Evolutionary conservation across 345 rosid genomes (phyloP).

Genomic region (Pelargonium nanum): DNA sequence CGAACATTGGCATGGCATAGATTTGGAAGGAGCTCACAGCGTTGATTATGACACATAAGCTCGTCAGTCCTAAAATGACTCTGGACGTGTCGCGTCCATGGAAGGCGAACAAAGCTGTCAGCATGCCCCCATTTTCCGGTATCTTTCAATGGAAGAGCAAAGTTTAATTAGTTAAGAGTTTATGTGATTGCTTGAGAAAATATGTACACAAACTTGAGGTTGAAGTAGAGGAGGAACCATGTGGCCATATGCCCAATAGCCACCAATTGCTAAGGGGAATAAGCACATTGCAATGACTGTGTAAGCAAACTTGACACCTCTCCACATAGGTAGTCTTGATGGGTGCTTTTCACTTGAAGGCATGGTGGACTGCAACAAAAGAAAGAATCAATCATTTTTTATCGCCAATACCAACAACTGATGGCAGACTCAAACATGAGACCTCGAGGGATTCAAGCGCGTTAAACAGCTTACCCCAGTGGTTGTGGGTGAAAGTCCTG

Average conservation of each 20-base stretch:
- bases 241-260: constrained; percentile 69
- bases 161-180: neutral
- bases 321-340: constrained; percentile 65
- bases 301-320: constrained; percentile 47
- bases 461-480: neutral
- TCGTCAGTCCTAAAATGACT: constrained; percentile 31
- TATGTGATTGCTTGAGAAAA: neutral
- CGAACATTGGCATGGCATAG: constrained; percentile 55
- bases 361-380: constrained; percentile 48
- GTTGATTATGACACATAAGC: constrained; percentile 39
- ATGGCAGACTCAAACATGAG: neutral
- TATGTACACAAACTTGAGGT: neutral
- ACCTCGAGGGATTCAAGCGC: neutral
- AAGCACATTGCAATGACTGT: constrained; percentile 37
- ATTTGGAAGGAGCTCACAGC: constrained; percentile 55
- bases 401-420: neutral
- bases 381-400: neutral
- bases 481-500: neutral
- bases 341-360: constrained; percentile 67
- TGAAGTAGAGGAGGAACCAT: constrained; percentile 14
- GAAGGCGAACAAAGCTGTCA: constrained; percentile 29
- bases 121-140: constrained; percentile 45
- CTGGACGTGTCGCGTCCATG: constrained; percentile 27
- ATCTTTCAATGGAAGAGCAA: constrained; percentile 24
- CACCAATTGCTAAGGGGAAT: constrained; percentile 47